Percentiles rank a stretch among this genome's conserved stretches.
Conservation (phyloP, 148 eudicot genomes). For the Polygonum maritimum region DNA sequence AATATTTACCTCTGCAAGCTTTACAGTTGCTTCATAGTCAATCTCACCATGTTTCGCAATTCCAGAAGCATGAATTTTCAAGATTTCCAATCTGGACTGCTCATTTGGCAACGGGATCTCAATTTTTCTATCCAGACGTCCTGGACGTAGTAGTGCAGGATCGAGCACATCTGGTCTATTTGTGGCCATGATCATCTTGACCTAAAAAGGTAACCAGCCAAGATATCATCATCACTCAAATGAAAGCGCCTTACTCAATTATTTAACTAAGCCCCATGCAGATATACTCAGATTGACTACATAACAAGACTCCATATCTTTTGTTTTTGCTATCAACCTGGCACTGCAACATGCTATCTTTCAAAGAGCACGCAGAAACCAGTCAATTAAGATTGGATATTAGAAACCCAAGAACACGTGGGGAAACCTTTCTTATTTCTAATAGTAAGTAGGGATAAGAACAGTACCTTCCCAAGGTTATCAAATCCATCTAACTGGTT, state of each 20-base stretch:
- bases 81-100: slow-evolving; percentile 89
- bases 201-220: slow-evolving; percentile 22
- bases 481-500: slow-evolving; percentile 13
- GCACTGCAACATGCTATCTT: background rate
- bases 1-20: slow-evolving; percentile 75
- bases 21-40: slow-evolving; percentile 96
- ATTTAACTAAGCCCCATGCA: background rate
- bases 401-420: background rate
- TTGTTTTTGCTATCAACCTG: background rate
- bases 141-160: slow-evolving; percentile 99
- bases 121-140: slow-evolving; percentile 93
- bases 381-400: background rate
- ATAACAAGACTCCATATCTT: background rate
- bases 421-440: background rate
- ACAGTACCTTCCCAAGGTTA: slow-evolving; percentile 76
- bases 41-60: slow-evolving; percentile 99
- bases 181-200: slow-evolving; percentile 97
- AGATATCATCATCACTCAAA: background rate
- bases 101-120: slow-evolving; percentile 99
- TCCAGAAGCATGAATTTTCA: slow-evolving; percentile 95
- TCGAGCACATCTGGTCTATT: slow-evolving; percentile 97
- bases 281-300: background rate
- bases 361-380: background rate
- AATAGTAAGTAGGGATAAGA: background rate
- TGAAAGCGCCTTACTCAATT: background rate